Evolutionary conservation across 225 moss, liverwort and hornwort species (phyloP), one percentile per base, ranked within the genome.

Genomic region (Thuidium tamariscinum): DNA sequence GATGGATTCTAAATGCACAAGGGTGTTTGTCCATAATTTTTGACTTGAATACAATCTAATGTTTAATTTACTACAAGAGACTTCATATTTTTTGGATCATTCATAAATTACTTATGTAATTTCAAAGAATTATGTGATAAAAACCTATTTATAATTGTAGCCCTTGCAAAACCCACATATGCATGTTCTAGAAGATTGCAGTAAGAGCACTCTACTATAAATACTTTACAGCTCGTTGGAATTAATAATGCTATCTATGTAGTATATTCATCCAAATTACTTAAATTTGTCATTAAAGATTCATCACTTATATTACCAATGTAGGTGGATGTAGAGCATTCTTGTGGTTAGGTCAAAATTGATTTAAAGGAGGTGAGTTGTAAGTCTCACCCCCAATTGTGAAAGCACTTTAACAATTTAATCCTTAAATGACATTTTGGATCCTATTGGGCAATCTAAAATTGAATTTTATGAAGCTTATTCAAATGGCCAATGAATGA

Each of bases 351-450:
- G 14, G 13, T 41, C 42, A 70, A 42, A 70, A 42, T 42, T 70
- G 4, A 9, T 70, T 70, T 26, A 70, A 69, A 41, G 16, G 42
- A 70, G 27, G 15, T 70, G 42, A 9, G 9, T 2, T 26, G 9
- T n/a, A 10, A 17, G 3, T 10, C 0, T 9, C 17, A 15, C 4
- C 1, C 0, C 16, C 3, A 10, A 44, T 16, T 71, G 2, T 44
- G 3, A 44, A 44, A 71, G 29, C 9, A 29, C 3, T 44, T 44
- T 71, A 44, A 29, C 2, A 44, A 6, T 71, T 44, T 17, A 42
- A 71, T 4, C 9, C 2, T 27, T 52, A 52, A 17, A 52, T 52
- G 17, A 52, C 6, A 52, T 52, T 52, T 52, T 52, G 52, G 52
- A 18, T 52, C 52, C 17, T 52, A 5, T 52, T 52, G 52, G 17